phyloP scores from a whole-genome alignment of 208 protist species.

The Trypanosoma mega region DNA sequence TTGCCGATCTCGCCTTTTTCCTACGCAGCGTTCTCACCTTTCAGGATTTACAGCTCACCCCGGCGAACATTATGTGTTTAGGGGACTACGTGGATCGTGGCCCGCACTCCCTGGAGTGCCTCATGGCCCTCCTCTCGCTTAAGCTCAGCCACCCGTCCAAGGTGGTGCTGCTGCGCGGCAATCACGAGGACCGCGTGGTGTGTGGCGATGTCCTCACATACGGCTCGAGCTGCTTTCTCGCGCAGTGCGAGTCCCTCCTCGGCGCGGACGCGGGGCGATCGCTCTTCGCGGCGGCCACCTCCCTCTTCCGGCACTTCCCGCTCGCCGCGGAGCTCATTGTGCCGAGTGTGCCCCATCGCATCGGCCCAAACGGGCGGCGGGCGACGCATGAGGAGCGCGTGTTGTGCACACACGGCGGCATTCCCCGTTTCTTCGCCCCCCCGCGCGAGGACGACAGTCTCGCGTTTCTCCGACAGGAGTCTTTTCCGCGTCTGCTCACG shows the following conservation, averaged over 20 bases:
- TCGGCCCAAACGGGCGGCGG: conserved; percentile 28
- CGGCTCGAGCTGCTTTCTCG: conserved; percentile 62
- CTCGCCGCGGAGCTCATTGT: conserved; percentile 63
- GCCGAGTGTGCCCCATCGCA: conserved; percentile 32
- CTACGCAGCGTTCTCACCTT: conserved; percentile 50
- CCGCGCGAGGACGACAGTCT: conserved; percentile 54
- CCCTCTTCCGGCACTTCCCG: conserved; percentile 73
- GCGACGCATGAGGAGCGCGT: conserved; percentile 57
- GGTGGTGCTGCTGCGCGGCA: conserved; percentile 80
- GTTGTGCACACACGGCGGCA: conserved; percentile 79
- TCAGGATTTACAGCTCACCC: conserved; percentile 65
- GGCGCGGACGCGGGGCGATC: conserved; percentile 47
- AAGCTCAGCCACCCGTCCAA: conserved; percentile 70
- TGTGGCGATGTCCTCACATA: conserved; percentile 70
- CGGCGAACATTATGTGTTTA: conserved; percentile 52
- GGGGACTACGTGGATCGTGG: conserved; percentile 87
- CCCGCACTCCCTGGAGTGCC: conserved; percentile 53
- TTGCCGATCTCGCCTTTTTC: conserved; percentile 73
- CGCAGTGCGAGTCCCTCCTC: conserved; percentile 62
- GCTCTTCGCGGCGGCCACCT: conserved; percentile 61
- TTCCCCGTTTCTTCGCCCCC: conserved; percentile 54
- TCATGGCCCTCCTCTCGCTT: conserved; percentile 74
- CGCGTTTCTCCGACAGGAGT: conserved; percentile 36
- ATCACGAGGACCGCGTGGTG: conserved; percentile 84
- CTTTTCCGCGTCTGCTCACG: conserved; percentile 63